phyloP scores from a whole-genome alignment of 2,329 filamentous ascomycete genomes.

The Endoconidiophora polonica region DNA sequence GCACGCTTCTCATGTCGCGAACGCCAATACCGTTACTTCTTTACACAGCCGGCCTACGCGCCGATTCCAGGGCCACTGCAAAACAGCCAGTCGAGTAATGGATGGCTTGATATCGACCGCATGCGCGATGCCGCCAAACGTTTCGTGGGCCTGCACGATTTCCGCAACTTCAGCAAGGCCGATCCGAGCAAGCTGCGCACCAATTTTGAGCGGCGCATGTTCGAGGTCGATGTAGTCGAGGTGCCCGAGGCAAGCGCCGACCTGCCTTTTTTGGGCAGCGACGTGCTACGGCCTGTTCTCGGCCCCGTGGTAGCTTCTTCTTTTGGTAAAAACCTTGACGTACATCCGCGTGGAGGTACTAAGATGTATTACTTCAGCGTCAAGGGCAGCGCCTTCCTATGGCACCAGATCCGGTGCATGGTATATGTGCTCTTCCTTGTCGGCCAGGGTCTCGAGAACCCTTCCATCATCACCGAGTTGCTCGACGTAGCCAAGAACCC shows the following conservation, averaged over 20 bases:
- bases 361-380: slow-evolving; percentile 81
- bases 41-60: slow-evolving; percentile 78
- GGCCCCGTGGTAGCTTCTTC: slow-evolving; percentile 6
- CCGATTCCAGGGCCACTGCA: slow-evolving; percentile 27
- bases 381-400: slow-evolving; percentile 81
- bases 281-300: slow-evolving; percentile 21
- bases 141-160: slow-evolving; percentile 77
- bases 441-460: slow-evolving; percentile 69
- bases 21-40: slow-evolving; percentile 89
- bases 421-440: slow-evolving; percentile 83
- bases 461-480: slow-evolving; percentile 54
- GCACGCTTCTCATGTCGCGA: slow-evolving; percentile 88
- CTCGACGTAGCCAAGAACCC: slow-evolving; percentile 58
- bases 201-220: slow-evolving; percentile 66
- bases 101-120: slow-evolving; percentile 72
- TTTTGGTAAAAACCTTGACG: background rate
- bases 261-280: slow-evolving; percentile 35
- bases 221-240: slow-evolving; percentile 61
- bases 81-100: slow-evolving; percentile 21
- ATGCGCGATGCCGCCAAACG: slow-evolving; percentile 71
- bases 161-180: slow-evolving; percentile 92
- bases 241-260: slow-evolving; percentile 38
- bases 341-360: slow-evolving; percentile 20
- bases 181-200: slow-evolving; percentile 79
- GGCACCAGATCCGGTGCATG: slow-evolving; percentile 96